Evolutionary conservation across 331 rosid genomes (phyloP), one percentile per base, ranked within the genome.

Genomic region (Telfairia occidentalis): DNA sequence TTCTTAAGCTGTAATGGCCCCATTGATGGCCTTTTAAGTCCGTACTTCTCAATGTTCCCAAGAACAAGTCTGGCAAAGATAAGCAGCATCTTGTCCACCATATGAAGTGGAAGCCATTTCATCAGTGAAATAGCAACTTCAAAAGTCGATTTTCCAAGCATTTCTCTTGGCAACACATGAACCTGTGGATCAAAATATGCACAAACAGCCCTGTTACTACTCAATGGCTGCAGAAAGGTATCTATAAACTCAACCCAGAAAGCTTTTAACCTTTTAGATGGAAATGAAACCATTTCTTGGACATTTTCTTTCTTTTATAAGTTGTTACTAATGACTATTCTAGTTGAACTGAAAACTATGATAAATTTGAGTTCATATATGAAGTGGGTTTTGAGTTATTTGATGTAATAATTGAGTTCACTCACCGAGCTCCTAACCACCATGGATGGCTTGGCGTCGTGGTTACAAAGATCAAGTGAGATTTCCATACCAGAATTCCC

Each of bases 401-500:
- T 40, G 35, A 67, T 50, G 67, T 26, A 83, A 67, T 37, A n/a
- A n/a, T 42, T 34, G 23, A 38, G 52, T 74, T 57, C n/a, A 58
- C 98, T 93, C 11, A 93, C 98, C 57, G 98, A 89, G 85, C 89
- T 85, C 73, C 98, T 82, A 45, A 89, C 95, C 18, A 91, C 98
- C 90, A 94, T 89, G 21, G 89, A 83, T 40, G 98, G 91, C 4
- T 57, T 82, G 23, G 97, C 98, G 71, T 82, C 73, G 78, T 94
- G 83, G 74, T 85, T 91, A 75, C 90, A 91, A 28, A 94, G 97
- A 86, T 94, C 98, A 79, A 94, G 92, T 18, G 92, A 94, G 21
- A 89, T 90, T 75, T 94, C 98, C 98, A 94, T 94, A 73, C 98
- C 97, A 0, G 98, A 91, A 76, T 94, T 91, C 34, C 98, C 98